Percentiles rank a stretch among this genome's conserved stretches.
Evolutionary conservation across 139 green algal species (phyloP).

Genomic region (Bryopsis sp.): DNA sequence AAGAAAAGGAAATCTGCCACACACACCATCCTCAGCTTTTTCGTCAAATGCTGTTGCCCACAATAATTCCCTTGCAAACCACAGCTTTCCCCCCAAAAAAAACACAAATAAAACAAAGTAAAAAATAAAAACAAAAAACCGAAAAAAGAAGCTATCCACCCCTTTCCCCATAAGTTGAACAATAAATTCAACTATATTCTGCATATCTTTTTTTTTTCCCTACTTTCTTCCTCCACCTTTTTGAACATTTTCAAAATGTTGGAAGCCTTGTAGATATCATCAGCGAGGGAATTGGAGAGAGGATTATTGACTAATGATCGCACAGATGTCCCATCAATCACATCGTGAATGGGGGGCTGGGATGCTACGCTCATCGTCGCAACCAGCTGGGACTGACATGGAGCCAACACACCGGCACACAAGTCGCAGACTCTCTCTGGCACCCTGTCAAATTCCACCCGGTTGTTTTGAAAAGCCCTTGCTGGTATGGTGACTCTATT

Average conservation of each 20-base stretch:
- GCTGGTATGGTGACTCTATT: not conserved
- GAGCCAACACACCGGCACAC: slow-evolving; percentile 48
- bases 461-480: not conserved
- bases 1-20: not conserved
- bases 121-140: too few species aligned
- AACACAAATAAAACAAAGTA: too few species aligned
- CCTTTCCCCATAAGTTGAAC: too few species aligned
- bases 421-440: slow-evolving; percentile 57
- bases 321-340: slow-evolving; percentile 48
- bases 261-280: slow-evolving; percentile 53
- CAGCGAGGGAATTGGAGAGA: slow-evolving; percentile 35
- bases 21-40: too few species aligned
- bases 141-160: too few species aligned
- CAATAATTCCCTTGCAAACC: too few species aligned
- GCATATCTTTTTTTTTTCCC: too few species aligned
- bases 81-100: too few species aligned
- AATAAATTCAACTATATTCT: too few species aligned
- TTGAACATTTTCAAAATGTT: slow-evolving; percentile 51
- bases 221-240: slow-evolving; percentile 26
- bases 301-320: slow-evolving; percentile 64
- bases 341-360: slow-evolving; percentile 58
- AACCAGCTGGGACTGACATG: slow-evolving; percentile 60
- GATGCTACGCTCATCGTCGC: slow-evolving; percentile 29
- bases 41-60: too few species aligned
- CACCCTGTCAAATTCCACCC: slow-evolving; percentile 26